phyloP scores from a whole-genome alignment of 345 rosid species.

The Hevea brasiliensis region DNA sequence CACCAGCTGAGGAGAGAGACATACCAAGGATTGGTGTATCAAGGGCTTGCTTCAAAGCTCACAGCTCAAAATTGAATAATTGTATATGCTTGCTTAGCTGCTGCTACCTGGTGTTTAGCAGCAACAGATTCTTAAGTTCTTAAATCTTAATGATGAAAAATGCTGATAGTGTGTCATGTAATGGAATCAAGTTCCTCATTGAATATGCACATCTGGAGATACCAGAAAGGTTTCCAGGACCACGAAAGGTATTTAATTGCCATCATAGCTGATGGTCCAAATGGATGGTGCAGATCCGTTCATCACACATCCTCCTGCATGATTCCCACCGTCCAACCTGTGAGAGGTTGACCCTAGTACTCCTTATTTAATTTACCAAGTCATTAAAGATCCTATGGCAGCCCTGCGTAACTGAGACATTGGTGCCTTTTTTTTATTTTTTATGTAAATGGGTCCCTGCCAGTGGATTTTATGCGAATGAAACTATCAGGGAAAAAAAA shows the following conservation, averaged over 20 bases:
- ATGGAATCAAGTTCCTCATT: constrained; percentile 11
- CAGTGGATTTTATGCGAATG: constrained; percentile 20
- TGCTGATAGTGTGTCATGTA: constrained; percentile 1
- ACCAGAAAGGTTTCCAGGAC: constrained; percentile 20
- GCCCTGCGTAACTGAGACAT: constrained; percentile 26
- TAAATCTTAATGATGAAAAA: background rate
- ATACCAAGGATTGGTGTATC: constrained; percentile 10
- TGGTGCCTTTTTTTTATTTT: constrained; percentile 19
- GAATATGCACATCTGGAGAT: constrained; percentile 18
- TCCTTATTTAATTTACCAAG: constrained; percentile 27
- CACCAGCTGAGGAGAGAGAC: background rate
- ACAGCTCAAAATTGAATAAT: background rate
- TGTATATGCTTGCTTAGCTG: background rate
- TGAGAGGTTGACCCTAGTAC: constrained; percentile 32
- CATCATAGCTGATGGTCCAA: constrained; percentile 12
- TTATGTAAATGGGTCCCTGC: constrained; percentile 26
- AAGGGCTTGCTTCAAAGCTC: constrained; percentile 18
- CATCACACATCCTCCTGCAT: constrained; percentile 9
- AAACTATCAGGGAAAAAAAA: constrained; percentile 15
- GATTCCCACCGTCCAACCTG: constrained; percentile 34
- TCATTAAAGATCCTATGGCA: constrained; percentile 25
- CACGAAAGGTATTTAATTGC: constrained; percentile 18
- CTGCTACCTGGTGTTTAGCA: background rate
- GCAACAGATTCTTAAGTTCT: background rate
- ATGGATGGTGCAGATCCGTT: constrained; percentile 31